These are phyloP conservation scores for Sporothrix inflata DNA, from an alignment of 2,329 filamentous ascomycete genomes.

Conservation along the genomic window DNA sequence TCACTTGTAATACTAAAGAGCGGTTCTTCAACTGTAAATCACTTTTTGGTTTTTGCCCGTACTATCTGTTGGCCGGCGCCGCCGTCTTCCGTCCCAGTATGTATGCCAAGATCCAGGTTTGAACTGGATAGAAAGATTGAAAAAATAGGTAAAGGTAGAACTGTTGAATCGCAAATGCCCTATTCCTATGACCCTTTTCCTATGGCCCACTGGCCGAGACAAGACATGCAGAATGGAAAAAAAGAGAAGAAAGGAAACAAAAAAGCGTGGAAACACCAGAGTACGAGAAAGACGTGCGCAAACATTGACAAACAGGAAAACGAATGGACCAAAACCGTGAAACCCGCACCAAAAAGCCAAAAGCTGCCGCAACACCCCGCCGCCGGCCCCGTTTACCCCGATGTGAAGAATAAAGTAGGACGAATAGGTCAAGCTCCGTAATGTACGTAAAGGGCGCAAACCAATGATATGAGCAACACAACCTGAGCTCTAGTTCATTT, in stretches of 20 bases:
- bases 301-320: neutral
- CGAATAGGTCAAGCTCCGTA: neutral
- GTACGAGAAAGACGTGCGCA: neutral
- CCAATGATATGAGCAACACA: neutral
- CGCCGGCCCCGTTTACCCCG: neutral
- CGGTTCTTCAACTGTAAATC: neutral
- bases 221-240: neutral
- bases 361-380: constrained; percentile 13
- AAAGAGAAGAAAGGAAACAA: neutral
- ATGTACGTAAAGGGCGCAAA: neutral
- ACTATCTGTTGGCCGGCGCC: too few relatives aligned
- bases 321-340: constrained; percentile 14
- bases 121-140: neutral
- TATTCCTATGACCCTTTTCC: neutral
- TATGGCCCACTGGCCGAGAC: neutral
- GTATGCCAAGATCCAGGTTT: neutral
- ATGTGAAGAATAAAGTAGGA: neutral
- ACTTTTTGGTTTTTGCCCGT: neutral
- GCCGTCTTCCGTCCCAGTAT: neutral
- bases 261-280: neutral
- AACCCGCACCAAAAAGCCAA: constrained; percentile 6
- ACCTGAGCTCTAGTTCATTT: neutral
- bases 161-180: neutral
- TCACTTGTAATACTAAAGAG: neutral
- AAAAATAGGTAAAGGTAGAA: neutral